Evolutionary conservation across 257 asterid species (phyloP).

Genomic region (Solanum phureja): DNA sequence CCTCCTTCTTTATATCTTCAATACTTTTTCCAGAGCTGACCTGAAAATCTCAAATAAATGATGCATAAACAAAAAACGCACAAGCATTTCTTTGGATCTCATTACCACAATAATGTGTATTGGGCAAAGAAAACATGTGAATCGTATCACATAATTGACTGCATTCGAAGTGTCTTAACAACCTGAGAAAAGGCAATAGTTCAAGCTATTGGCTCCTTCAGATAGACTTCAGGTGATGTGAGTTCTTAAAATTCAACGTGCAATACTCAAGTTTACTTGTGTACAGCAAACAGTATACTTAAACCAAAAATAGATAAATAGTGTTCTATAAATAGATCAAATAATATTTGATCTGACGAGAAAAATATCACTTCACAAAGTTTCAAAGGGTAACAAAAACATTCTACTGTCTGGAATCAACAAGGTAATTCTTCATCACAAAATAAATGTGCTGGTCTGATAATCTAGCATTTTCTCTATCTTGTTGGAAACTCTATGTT

Average conservation of each 20-base stretch:
- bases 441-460: neutral
- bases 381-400: neutral
- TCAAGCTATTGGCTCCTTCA: neutral
- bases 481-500: neutral
- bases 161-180: neutral
- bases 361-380: neutral
- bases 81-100: neutral
- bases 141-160: neutral
- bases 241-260: neutral
- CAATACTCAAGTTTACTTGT: neutral
- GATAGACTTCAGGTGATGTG: neutral
- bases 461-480: neutral
- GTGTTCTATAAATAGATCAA: neutral
- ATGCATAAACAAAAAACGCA: neutral
- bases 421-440: neutral
- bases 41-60: constrained; percentile 15
- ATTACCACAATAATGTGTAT: neutral
- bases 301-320: neutral
- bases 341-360: neutral
- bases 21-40: constrained; percentile 54
- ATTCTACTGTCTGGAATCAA: neutral
- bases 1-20: constrained; percentile 55
- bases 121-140: neutral
- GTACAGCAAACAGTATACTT: neutral
- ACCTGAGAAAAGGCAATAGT: neutral